Conservation (phyloP, 148 eudicot species). For the Vaccinium corymbosum region DNA sequence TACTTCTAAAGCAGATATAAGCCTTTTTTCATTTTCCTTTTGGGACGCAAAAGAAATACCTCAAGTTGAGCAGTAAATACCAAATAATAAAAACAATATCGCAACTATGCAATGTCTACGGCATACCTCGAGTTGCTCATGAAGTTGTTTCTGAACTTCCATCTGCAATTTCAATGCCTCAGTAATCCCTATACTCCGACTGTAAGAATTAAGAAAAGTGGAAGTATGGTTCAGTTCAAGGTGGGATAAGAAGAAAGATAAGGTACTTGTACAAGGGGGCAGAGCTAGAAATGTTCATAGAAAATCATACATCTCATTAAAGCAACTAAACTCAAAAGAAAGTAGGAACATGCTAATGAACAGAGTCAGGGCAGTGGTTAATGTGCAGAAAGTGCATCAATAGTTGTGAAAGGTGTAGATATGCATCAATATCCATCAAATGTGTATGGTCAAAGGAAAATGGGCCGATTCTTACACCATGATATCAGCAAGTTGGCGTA, state of each 20-base stretch:
- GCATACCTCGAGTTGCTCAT: constrained; percentile 74
- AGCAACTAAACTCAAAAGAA: background rate
- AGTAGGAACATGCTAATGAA: too few relatives aligned
- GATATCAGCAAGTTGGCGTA: background rate
- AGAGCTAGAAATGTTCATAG: background rate
- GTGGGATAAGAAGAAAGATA: background rate
- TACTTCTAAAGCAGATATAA: background rate
- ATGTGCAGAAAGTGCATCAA: background rate
- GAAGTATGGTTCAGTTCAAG: constrained; percentile 10
- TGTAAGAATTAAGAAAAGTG: background rate
- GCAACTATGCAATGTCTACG: background rate
- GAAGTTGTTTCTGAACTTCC: constrained; percentile 82
- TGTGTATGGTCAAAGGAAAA: background rate
- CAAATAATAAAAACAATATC: background rate
- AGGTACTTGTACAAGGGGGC: background rate
- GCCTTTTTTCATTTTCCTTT: background rate
- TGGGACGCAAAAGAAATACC: background rate
- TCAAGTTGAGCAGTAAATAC: background rate
- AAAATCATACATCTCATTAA: background rate
- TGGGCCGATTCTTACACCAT: background rate
- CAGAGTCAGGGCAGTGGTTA: background rate
- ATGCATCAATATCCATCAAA: background rate
- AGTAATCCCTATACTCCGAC: constrained; percentile 57
- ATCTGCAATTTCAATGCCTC: constrained; percentile 67
- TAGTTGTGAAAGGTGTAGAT: background rate